Base-by-base conservation (phyloP, 2,329 filamentous ascomycete species). In the Neobulgaria alba region DNA sequence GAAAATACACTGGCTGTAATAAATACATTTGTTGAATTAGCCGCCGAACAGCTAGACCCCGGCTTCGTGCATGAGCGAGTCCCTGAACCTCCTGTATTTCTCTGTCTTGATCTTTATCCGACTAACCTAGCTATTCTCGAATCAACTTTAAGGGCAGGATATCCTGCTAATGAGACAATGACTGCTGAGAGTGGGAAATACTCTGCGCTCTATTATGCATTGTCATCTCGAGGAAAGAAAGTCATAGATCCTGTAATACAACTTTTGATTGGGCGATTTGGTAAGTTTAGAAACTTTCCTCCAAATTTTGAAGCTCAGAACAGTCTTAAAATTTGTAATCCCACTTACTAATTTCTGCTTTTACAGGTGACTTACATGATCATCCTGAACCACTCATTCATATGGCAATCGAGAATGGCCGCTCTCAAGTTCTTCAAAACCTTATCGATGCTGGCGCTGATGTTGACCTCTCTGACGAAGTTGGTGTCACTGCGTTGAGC, bases 211-310 rank as follows among this genome's bases (percentile, higher is more conserved):
- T 62, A 72, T 37, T 83, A 78, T 78, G 69, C 75, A 0, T 63
- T 83, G 38, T n/a, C n/a, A 38, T 76, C 81, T 47, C 73, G 75
- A 0, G 74, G 79, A 47, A 82, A 81, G 57, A 70, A 69, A 45
- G 67, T 82, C 37, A 79, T 75, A 57, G 75, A 71, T 23, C 57
- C 63, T 3, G 61, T 82, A 32, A 72, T 84, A 41, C 65, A 72
- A 46, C 58, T 75, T 35, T 62, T 83, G 15, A 60, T 83, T n/a
- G 61, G 65, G 36, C 52, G 51, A 29, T 66, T 65, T 40, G 56
- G 60, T 63, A 51, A 48, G 51, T 42, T 43, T 23, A 15, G 10
- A n/a, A n/a, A n/a, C n/a, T n/a, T n/a, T n/a, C n/a, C n/a, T n/a
- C n/a, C n/a, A n/a, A n/a, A n/a, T n/a, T n/a, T n/a, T n/a, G n/a